Evolutionary conservation across 2,329 filamentous ascomycete genomes (phyloP), one percentile per base, ranked within the genome.

Genomic region (Aspergillus melleus): DNA sequence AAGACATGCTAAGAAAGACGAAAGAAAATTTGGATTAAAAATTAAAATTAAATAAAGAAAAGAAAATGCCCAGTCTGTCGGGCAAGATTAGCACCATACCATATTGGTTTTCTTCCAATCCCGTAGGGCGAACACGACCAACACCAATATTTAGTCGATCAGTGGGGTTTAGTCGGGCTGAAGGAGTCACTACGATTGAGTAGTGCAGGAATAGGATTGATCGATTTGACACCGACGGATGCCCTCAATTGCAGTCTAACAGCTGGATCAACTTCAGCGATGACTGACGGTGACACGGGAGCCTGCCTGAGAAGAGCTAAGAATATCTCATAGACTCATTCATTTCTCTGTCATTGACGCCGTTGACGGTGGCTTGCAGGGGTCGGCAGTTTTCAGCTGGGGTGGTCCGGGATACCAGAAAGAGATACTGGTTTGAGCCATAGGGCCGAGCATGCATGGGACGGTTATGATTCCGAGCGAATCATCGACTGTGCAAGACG

Each of bases 101-200:
- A 57, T 54, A 52, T 32, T 59, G 52, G 32, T 53, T 44, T 51
- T 46, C 30, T 60, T 49, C 22, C 55, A 55, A 39, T 49, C 36
- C 30, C 55, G 47, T 60, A 60, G 59, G 61, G 55, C 55, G 42
- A 47, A 51, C 46, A 42, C 61, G 61, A 59, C 61, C 59, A 59
- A 61, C 55, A 49, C 61, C 61, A 59, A 63, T 59, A 63, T 32
- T 57, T 61, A 61, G 59, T 57, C 57, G 57, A 61, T 63, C 59
- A 59, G 60, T 61, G 60, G 60, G 57, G 60, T 54, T 19, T 20
- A 24, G 26, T 54, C 53, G 57, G 44, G 54, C 57, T 61, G 60
- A 61, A 36, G 54, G 44, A 54, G 44, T 42, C 52, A 51, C 30
- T 51, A 49, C 42, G n/a, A 39, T 24, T 19, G 9, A 14, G 29